phyloP scores from a whole-genome alignment of 768 basidiomycete genomes.

The Tylopilus felleus region DNA sequence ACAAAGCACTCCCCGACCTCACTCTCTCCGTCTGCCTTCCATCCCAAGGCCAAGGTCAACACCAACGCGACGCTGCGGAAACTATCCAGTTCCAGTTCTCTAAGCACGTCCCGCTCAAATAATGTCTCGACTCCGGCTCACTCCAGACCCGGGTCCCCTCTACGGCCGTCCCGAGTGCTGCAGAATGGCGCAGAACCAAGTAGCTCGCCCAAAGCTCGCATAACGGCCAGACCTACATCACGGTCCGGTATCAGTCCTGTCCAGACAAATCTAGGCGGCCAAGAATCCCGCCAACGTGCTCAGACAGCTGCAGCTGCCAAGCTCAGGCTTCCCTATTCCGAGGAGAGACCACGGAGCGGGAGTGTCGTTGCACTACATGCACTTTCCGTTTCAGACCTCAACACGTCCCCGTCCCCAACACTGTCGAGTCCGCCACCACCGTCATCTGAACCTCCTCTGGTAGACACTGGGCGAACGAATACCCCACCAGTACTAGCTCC shows the following conservation, averaged over 20 bases:
- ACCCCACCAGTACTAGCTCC: constrained; percentile 20
- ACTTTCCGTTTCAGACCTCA: constrained; percentile 23
- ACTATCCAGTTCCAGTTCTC: constrained; percentile 21
- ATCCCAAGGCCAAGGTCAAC: constrained; percentile 64
- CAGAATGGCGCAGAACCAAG: constrained; percentile 30
- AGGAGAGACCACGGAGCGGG: constrained; percentile 32
- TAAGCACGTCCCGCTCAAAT: constrained; percentile 12
- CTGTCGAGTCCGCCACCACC: constrained; percentile 13
- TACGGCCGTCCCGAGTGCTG: constrained; percentile 35
- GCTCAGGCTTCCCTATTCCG: constrained; percentile 28
- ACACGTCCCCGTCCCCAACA: constrained; percentile 12
- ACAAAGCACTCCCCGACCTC: constrained; percentile 34
- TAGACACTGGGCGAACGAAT: constrained; percentile 13
- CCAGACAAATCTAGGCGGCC: constrained; percentile 6
- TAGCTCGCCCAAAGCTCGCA: constrained; percentile 25
- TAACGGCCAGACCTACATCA: constrained; percentile 32
- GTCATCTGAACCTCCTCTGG: constrained; percentile 11
- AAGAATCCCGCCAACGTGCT: constrained; percentile 32
- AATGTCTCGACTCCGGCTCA: constrained; percentile 38
- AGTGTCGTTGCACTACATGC: constrained; percentile 24
- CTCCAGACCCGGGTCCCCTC: constrained; percentile 40
- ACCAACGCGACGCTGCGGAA: constrained; percentile 43
- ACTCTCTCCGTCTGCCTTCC: constrained; percentile 28
- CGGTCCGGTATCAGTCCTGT: constrained; percentile 12
- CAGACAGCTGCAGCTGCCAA: constrained; percentile 23